These are phyloP conservation scores for Talaromyces sp. DNA, from an alignment of 2,329 filamentous ascomycete genomes.

Conservation along the genomic window DNA sequence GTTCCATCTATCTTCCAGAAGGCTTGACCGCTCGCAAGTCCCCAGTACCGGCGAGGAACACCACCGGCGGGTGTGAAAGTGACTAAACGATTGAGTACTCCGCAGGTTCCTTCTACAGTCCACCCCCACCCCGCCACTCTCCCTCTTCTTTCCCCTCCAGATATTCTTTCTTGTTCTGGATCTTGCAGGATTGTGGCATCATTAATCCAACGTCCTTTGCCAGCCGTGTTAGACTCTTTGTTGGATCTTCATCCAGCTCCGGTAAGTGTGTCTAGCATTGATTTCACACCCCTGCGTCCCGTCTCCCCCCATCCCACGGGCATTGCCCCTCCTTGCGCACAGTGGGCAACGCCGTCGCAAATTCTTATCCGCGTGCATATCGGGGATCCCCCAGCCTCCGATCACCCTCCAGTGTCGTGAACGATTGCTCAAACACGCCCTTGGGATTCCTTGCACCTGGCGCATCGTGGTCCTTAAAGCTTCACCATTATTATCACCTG, in stretches of 20 bases:
- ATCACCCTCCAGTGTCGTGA: neutral
- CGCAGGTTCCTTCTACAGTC: neutral
- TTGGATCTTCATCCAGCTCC: neutral
- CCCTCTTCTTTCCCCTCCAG: neutral
- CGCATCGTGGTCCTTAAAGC: neutral
- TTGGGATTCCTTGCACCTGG: no score
- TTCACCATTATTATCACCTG: constrained; percentile 10
- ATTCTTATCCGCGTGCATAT: constrained; percentile 20
- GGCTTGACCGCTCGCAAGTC: neutral
- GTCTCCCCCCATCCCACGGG: constrained; percentile 5
- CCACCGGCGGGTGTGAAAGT: neutral
- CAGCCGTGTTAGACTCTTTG: no score
- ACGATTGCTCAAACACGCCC: no score
- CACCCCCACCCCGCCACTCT: neutral
- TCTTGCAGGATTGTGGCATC: no score
- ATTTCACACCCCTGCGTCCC: constrained; percentile 3
- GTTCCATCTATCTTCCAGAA: neutral
- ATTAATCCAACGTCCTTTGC: no score
- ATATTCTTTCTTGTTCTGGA: no score
- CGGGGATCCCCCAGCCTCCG: neutral
- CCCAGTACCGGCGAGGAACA: neutral
- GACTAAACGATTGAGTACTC: neutral
- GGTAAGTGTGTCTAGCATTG: neutral
- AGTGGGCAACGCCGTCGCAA: constrained; percentile 16
- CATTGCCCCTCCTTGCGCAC: constrained; percentile 25